Base-by-base conservation (phyloP, 2,329 filamentous ascomycete genomes). In the Coniochaeta hoffmannii region DNA sequence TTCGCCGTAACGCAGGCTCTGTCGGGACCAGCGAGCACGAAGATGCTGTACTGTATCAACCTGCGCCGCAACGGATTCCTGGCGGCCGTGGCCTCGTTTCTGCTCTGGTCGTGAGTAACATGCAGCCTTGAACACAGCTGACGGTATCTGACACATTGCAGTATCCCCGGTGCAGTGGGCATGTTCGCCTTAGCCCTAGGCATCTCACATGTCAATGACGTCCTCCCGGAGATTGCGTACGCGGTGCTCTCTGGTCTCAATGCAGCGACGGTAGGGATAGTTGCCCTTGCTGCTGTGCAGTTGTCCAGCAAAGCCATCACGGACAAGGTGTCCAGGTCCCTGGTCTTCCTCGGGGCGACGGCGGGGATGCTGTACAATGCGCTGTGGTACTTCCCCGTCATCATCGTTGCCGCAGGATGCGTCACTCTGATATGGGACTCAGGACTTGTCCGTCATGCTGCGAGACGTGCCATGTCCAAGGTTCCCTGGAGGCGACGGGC, bases 171-270 rank as follows among this genome's bases (percentile, higher is more conserved):
- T 1, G 87, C 85, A 0, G 62, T 89, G 4, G 87, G 81, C 24
- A 89, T 89, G 85, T 89, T 81, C 58, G 83, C 73, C 0, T 74
- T 90, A 0, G 80, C 84, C 0, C 66, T 89, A 0, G 87, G 87
- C 1, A 78, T 90, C 1, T 77, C 81, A 32, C 78, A 72, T 32
- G 81, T 90, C 26, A 72, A 73, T 2, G 76, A 82, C 1, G 73
- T 73, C 0, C 75, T 90, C 0, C 87, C 87, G 0, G 65, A 70
- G 0, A 76, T 81, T 0, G 86, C 82, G 0, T 90, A 89, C 62
- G 86, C 86, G 0, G 73, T 90, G 0, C 73, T 91, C 0, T 88
- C 84, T 0, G 88, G 88, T 0, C 74, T 91, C 5, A 90, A 90
- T 62, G 80, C 86, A 0, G 81, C 86, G 0, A 88, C 85, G 0